Conservation (phyloP, 148 eudicot species). For the Dianthus caryophyllus region DNA sequence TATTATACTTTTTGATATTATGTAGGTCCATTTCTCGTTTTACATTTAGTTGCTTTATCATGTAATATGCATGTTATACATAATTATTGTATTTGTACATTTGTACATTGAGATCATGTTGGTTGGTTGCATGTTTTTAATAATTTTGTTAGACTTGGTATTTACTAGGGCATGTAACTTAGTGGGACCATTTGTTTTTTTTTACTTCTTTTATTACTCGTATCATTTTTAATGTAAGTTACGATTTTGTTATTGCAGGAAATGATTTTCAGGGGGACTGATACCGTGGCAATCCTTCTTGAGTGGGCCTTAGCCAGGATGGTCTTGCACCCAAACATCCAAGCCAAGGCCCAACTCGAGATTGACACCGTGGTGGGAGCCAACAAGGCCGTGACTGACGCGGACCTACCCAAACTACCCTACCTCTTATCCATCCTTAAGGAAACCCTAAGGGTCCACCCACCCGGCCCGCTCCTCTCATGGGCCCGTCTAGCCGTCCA, state of each 20-base stretch:
- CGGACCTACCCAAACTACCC: conserved; percentile 71
- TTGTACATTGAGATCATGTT: not conserved
- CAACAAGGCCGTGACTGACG: conserved; percentile 32
- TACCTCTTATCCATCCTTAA: conserved; percentile 69
- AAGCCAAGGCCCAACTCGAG: conserved; percentile 79
- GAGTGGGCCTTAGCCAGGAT: conserved; percentile 93
- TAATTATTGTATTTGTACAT: too few species aligned
- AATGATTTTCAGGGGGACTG: conserved; percentile 94
- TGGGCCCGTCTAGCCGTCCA: conserved; percentile 95
- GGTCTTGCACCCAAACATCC: conserved; percentile 85
- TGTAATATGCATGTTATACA: too few species aligned
- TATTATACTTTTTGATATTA: too few species aligned
- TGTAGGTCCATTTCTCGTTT: too few species aligned
- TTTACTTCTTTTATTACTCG: not conserved
- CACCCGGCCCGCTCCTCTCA: conserved; percentile 91
- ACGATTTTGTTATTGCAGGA: conserved; percentile 40
- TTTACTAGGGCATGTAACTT: conserved; percentile 23
- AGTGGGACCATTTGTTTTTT: conserved; percentile 9
- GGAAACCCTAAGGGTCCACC: conserved; percentile 84
- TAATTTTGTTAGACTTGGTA: not conserved
- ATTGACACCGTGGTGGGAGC: conserved; percentile 47
- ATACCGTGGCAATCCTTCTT: conserved; percentile 76
- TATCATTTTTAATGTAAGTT: not conserved
- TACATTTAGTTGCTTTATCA: too few species aligned
- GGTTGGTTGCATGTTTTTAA: not conserved